Evolutionary conservation across 2,329 filamentous ascomycete species (phyloP).

Genomic region (Epichloe bromicola): DNA sequence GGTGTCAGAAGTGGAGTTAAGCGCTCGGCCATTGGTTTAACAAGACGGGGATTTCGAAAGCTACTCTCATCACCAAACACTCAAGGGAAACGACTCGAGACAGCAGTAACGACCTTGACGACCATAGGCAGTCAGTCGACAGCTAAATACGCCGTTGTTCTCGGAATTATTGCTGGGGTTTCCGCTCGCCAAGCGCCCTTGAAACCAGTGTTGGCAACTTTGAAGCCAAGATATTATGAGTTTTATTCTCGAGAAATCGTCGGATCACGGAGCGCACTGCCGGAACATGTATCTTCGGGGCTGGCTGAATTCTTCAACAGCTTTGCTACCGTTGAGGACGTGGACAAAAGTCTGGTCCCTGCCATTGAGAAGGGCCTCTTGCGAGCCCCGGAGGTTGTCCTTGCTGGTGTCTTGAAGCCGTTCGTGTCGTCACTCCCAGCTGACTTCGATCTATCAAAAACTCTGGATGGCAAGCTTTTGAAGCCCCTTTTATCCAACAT

Average conservation of each 20-base stretch:
- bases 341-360: constrained; percentile 64
- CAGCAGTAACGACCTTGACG: constrained; percentile 54
- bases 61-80: constrained; percentile 47
- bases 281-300: constrained; percentile 57
- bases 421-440: constrained; percentile 58
- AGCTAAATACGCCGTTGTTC: constrained; percentile 59
- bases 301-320: constrained; percentile 70
- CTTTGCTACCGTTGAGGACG: constrained; percentile 61
- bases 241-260: constrained; percentile 82
- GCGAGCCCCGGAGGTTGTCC: constrained; percentile 77
- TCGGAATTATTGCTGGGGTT: constrained; percentile 81
- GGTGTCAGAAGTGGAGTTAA: constrained; percentile 50
- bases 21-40: constrained; percentile 62
- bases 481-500: constrained; percentile 83
- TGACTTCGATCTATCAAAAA: constrained; percentile 62
- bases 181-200: constrained; percentile 56
- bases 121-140: constrained; percentile 51
- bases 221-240: constrained; percentile 61
- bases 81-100: constrained; percentile 45
- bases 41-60: constrained; percentile 66
- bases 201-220: constrained; percentile 45
- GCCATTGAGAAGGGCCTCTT: constrained; percentile 80
- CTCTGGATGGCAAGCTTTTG: constrained; percentile 58
- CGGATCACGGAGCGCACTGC: constrained; percentile 59
- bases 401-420: constrained; percentile 64